A percentile compares a stretch with the other conserved stretches of the same genome.
These are phyloP conservation scores for Suhomyces ambrosiae DNA, from an alignment of 1,139 yeast species.

Conservation along the genomic window DNA sequence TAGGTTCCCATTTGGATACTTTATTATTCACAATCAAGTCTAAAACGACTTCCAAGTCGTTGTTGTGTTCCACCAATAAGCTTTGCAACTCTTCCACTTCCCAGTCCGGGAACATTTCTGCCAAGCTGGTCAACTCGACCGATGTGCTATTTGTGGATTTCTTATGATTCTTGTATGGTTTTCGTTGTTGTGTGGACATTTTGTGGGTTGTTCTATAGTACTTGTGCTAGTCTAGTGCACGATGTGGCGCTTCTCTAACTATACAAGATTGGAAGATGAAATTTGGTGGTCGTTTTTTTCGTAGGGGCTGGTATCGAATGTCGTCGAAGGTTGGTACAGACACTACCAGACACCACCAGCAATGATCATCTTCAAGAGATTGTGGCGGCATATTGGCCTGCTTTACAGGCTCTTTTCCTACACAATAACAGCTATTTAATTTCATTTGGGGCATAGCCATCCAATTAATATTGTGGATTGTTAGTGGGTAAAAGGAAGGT, in stretches of 20 bases:
- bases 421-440: no score
- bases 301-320: conserved; percentile 15
- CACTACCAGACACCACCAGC: conserved; percentile 6
- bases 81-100: conserved; percentile 78
- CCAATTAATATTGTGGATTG: background rate
- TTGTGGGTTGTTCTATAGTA: conserved; percentile 8
- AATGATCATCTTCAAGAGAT: background rate
- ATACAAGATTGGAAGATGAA: conserved; percentile 11
- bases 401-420: no score
- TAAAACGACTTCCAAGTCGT: conserved; percentile 77
- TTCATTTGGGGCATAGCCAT: background rate
- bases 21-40: conserved; percentile 86
- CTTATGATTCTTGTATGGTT: conserved; percentile 47
- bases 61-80: conserved; percentile 69
- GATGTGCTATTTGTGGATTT: conserved; percentile 26
- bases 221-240: conserved; percentile 14
- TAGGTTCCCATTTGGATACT: conserved; percentile 62
- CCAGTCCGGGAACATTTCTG: conserved; percentile 96
- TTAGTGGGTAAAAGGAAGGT: background rate
- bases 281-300: conserved; percentile 12
- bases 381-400: no score
- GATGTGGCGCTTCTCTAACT: conserved; percentile 11
- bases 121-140: conserved; percentile 56
- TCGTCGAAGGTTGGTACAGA: conserved; percentile 13
- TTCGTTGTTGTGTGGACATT: conserved; percentile 38